Percentiles rank a stretch among this genome's conserved stretches.
These are phyloP conservation scores for Ambrosia artemisiifolia DNA, from an alignment of 129 eudicot species.

Conservation along the genomic window DNA sequence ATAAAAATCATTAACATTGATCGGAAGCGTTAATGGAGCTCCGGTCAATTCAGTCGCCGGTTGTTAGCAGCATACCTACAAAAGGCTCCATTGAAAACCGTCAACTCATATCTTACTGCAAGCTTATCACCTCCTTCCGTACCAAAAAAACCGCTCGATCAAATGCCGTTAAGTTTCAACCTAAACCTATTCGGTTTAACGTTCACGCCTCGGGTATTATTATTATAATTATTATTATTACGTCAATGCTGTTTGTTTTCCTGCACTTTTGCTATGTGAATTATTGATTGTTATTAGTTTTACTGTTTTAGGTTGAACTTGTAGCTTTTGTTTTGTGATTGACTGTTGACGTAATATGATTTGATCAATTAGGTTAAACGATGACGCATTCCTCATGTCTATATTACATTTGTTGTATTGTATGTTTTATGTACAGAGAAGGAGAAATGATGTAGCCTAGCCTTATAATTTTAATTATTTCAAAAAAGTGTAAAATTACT, in stretches of 20 bases:
- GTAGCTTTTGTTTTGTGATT: background rate
- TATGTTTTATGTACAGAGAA: no score
- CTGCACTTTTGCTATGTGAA: slow-evolving; percentile 11
- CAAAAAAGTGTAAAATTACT: no score
- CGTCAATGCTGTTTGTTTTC: slow-evolving; percentile 3
- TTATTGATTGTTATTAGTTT: slow-evolving; percentile 11
- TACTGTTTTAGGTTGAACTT: background rate
- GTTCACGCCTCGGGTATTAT: slow-evolving; percentile 65
- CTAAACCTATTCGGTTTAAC: slow-evolving; percentile 32
- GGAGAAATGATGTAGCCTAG: no score
- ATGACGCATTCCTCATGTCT: no score
- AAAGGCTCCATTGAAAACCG: slow-evolving; percentile 36
- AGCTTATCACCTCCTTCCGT: slow-evolving; percentile 21
- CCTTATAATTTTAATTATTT: no score
- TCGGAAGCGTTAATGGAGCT: slow-evolving; percentile 55
- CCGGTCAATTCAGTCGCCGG: slow-evolving; percentile 44
- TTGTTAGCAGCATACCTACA: slow-evolving; percentile 46
- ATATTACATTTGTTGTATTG: no score
- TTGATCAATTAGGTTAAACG: no score
- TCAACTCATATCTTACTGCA: slow-evolving; percentile 30
- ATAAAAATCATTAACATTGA: background rate
- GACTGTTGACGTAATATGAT: no score
- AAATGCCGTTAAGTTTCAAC: slow-evolving; percentile 30
- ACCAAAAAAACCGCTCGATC: slow-evolving; percentile 35
- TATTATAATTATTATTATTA: background rate